Evolutionary conservation across 164 flowering plant genomes (phyloP), one percentile per base, ranked within the genome.

Genomic region (Piper longum): DNA sequence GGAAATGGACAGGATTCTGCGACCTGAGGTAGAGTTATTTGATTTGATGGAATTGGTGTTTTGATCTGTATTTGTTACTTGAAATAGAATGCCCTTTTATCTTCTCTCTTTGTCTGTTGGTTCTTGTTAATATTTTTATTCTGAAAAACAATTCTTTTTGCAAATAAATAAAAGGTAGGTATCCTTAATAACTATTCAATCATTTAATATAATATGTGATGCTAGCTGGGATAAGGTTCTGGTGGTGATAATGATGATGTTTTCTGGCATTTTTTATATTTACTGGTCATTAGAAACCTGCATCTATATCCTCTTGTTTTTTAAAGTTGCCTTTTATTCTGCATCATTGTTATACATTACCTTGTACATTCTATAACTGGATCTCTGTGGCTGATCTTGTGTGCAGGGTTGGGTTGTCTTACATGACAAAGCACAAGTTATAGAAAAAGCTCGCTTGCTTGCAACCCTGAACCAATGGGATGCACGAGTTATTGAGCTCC

Each of bases 1-100:
- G 70, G 99, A 93, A 81, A 93, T 93, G 95, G 97, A 93, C 69
- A 80, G 97, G 42, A 86, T 93, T 68, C 72, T 93, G 16, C 86
- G 98, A 19, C 97, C 98, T 14, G 96, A 93, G 92, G 99, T 93
- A 80, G 43, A 57, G 40, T 40, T 7, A 17, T 51, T 19, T 41
- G 11, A 41, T 62, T 55, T 55, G 3, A 2, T 56, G 11, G 6
- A 26, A 26, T 16, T 56, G 36, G 36, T 26, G 36, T 26, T 26
- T 26, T 26, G 36, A 26, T 26, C 36, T 26, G 36, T 26, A 26
- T 56, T 48, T 48, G 52, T 5, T 14, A 9, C 52, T 48, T 48
- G 36, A 26, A 26, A 26, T 26, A 26, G 36, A 26, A 26, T 26
- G 36, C 36, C 36, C 36, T 26, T 26, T 26, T 0, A 26, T 26